These are phyloP conservation scores for Ilyonectria sp. DNA, from an alignment of 2,329 filamentous ascomycete species.

Conservation along the genomic window DNA sequence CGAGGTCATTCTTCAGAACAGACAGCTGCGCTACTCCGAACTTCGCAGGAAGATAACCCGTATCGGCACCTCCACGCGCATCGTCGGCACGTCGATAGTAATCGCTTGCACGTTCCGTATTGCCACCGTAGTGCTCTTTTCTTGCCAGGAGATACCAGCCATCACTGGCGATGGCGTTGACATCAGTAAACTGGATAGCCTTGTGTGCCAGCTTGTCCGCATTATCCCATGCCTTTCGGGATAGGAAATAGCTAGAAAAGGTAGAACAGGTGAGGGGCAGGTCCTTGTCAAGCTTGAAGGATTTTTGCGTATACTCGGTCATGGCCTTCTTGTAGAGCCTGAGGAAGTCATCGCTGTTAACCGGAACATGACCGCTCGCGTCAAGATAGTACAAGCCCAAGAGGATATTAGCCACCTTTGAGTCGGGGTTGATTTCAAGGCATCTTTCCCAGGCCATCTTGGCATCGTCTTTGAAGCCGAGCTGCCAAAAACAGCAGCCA, in stretches of 20 bases:
- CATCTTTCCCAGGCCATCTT: conserved; percentile 91
- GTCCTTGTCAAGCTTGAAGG: conserved; percentile 94
- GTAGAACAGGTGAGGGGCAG: conserved; percentile 91
- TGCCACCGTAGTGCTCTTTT: conserved; percentile 88
- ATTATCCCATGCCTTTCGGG: conserved; percentile 83
- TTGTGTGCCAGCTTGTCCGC: conserved; percentile 91
- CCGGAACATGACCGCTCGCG: conserved; percentile 84
- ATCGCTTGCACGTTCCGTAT: conserved; percentile 82
- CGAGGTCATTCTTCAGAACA: conserved; percentile 85
- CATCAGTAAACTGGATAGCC: conserved; percentile 95
- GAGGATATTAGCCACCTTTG: conserved; percentile 91
- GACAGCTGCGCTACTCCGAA: conserved; percentile 94
- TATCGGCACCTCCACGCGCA: conserved; percentile 91
- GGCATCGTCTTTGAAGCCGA: conserved; percentile 94
- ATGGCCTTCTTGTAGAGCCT: conserved; percentile 92
- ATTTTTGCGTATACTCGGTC: conserved; percentile 93
- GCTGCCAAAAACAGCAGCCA: conserved; percentile 96
- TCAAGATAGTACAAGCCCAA: conserved; percentile 93
- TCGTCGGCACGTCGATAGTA: conserved; percentile 94
- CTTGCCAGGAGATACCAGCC: conserved; percentile 96
- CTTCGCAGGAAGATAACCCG: conserved; percentile 93
- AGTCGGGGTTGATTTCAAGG: conserved; percentile 84
- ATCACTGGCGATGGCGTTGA: conserved; percentile 96
- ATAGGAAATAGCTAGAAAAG: conserved; percentile 91
- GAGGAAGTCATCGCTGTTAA: conserved; percentile 88